These are phyloP conservation scores for Carallia brachiata DNA, from an alignment of 345 rosid genomes.

Conservation along the genomic window DNA sequence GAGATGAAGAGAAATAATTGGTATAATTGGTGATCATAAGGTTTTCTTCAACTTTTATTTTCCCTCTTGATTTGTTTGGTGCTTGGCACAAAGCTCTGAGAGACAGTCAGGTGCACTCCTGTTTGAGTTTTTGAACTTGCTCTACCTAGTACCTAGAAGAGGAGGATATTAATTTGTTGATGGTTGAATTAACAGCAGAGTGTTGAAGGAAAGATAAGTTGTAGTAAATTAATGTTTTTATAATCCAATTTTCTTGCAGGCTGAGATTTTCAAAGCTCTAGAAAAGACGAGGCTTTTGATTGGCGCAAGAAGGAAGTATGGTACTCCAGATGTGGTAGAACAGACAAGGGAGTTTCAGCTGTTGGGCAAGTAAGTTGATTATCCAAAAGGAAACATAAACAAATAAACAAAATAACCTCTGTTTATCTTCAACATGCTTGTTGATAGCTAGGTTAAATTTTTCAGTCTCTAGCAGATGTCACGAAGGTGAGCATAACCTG, in stretches of 20 bases:
- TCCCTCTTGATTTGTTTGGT: not conserved
- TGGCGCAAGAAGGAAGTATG: conserved; percentile 67
- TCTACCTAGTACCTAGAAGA: conserved; percentile 3
- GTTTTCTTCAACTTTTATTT: not conserved
- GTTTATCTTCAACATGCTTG: too few species aligned
- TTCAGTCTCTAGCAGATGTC: too few species aligned
- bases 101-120: not conserved
- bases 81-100: not conserved
- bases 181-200: conserved; percentile 1
- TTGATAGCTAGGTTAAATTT: too few species aligned
- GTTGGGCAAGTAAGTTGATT: conserved; percentile 70
- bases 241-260: conserved; percentile 43
- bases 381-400: not conserved
- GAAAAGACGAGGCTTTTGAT: conserved; percentile 73
- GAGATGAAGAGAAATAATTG: not conserved
- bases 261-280: conserved; percentile 85
- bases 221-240: conserved; percentile 3
- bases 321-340: conserved; percentile 94
- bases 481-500: not conserved
- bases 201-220: not conserved
- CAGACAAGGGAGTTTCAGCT: conserved; percentile 93
- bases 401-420: too few species aligned
- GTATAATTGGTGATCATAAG: not conserved
- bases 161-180: not conserved
- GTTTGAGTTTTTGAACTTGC: not conserved